Evolutionary conservation across 2,329 filamentous ascomycete species (phyloP).

Genomic region (Volutella citrinella): DNA sequence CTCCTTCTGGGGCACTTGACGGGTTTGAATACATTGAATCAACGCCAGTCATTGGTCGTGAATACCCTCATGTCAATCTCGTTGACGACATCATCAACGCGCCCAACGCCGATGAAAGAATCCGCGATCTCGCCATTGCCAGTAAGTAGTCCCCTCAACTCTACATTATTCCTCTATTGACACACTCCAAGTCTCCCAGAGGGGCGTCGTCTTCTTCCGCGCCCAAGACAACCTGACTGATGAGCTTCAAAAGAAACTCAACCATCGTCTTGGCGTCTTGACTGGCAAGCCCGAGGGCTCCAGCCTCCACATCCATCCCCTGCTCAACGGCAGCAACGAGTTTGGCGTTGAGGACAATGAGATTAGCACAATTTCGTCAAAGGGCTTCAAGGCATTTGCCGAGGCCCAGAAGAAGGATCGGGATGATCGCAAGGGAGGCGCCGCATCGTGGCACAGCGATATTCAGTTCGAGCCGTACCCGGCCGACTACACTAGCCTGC

Average conservation of each 20-base stretch:
- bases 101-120: slow-evolving; percentile 50
- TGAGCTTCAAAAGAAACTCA: slow-evolving; percentile 58
- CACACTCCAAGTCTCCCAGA: slow-evolving; percentile 49
- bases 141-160: slow-evolving; percentile 34
- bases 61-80: slow-evolving; percentile 49
- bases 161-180: background rate
- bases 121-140: slow-evolving; percentile 60
- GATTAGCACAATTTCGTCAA: slow-evolving; percentile 58
- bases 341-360: slow-evolving; percentile 50
- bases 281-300: slow-evolving; percentile 57
- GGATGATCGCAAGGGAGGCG: slow-evolving; percentile 27
- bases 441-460: slow-evolving; percentile 44
- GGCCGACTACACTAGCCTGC: slow-evolving; percentile 54
- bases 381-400: background rate
- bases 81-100: slow-evolving; percentile 43
- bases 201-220: slow-evolving; percentile 65
- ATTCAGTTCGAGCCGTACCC: slow-evolving; percentile 57
- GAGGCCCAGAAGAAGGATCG: slow-evolving; percentile 14
- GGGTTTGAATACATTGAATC: slow-evolving; percentile 25
- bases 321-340: slow-evolving; percentile 52
- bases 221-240: slow-evolving; percentile 55
- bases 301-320: slow-evolving; percentile 58
- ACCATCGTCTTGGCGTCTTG: slow-evolving; percentile 56
- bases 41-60: slow-evolving; percentile 52
- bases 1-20: slow-evolving; percentile 7